These are phyloP conservation scores for Ascochyta viciae-villosae DNA, from an alignment of 2,329 filamentous ascomycete species.

Conservation along the genomic window DNA sequence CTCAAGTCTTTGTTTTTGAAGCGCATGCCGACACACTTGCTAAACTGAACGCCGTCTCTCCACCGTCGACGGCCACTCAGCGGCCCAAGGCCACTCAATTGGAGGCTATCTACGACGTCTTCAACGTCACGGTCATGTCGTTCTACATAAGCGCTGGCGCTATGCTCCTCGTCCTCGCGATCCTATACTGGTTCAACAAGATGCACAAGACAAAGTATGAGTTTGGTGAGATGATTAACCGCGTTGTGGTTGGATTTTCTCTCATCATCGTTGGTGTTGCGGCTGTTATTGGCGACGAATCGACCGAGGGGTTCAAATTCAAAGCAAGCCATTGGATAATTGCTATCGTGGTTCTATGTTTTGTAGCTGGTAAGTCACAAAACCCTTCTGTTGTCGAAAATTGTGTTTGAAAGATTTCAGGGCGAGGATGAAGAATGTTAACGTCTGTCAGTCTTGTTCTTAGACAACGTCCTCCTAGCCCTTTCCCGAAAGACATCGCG, in stretches of 20 bases:
- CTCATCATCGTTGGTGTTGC: constrained; percentile 29
- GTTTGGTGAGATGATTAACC: constrained; percentile 39
- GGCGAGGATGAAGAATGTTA: neutral
- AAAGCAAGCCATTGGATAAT: constrained; percentile 30
- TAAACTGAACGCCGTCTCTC: constrained; percentile 32
- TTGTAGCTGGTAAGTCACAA: constrained; percentile 21
- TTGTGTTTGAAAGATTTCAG: neutral
- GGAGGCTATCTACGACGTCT: constrained; percentile 28
- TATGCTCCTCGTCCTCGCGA: constrained; percentile 61
- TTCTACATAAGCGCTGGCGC: constrained; percentile 33
- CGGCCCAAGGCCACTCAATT: constrained; percentile 9
- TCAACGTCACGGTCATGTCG: constrained; percentile 35
- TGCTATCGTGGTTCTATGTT: constrained; percentile 30
- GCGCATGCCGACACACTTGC: constrained; percentile 33
- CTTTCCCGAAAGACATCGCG: constrained; percentile 19
- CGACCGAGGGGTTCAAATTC: constrained; percentile 33
- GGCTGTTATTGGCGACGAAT: constrained; percentile 27
- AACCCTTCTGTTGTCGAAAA: neutral
- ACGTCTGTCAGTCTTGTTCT: constrained; percentile 17
- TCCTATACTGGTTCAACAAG: constrained; percentile 65
- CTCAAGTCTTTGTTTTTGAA: constrained; percentile 35
- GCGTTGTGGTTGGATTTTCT: constrained; percentile 29
- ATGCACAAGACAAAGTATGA: constrained; percentile 37
- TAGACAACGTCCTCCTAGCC: constrained; percentile 25
- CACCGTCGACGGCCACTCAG: constrained; percentile 1